phyloP scores from a whole-genome alignment of 129 eudicot genomes.

The Chrysanthemum lavandulifolium region DNA sequence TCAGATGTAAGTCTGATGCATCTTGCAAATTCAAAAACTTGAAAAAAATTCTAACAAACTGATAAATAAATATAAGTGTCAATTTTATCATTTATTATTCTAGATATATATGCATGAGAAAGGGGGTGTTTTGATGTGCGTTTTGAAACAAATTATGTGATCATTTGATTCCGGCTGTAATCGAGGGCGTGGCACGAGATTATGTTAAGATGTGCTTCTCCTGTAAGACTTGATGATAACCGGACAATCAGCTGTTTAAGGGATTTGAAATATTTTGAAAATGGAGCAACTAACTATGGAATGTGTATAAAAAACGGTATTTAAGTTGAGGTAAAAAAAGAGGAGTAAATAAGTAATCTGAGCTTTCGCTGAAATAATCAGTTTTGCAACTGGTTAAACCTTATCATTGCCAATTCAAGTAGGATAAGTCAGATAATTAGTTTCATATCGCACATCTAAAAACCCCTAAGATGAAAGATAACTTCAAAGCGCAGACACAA shows the following conservation, averaged over 20 bases:
- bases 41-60: neutral
- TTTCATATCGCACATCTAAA: neutral
- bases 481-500: slow-evolving; percentile 11
- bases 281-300: neutral
- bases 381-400: neutral
- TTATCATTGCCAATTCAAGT: neutral
- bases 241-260: neutral
- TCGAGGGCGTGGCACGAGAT: neutral
- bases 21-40: slow-evolving; percentile 7
- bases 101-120: slow-evolving; percentile 3
- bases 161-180: neutral
- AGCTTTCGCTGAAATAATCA: neutral
- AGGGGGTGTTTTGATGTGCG: neutral
- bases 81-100: slow-evolving; percentile 3
- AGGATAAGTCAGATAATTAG: neutral
- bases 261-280: neutral
- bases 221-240: neutral
- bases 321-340: neutral
- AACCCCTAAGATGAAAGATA: slow-evolving; percentile 4
- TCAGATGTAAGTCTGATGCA: slow-evolving; percentile 3
- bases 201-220: neutral
- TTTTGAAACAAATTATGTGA: neutral
- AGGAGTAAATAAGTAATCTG: neutral
- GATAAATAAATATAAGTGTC: neutral
- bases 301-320: neutral